Conservation (phyloP, 1,139 yeast genomes). For the Lodderomyces parapsilosis region DNA sequence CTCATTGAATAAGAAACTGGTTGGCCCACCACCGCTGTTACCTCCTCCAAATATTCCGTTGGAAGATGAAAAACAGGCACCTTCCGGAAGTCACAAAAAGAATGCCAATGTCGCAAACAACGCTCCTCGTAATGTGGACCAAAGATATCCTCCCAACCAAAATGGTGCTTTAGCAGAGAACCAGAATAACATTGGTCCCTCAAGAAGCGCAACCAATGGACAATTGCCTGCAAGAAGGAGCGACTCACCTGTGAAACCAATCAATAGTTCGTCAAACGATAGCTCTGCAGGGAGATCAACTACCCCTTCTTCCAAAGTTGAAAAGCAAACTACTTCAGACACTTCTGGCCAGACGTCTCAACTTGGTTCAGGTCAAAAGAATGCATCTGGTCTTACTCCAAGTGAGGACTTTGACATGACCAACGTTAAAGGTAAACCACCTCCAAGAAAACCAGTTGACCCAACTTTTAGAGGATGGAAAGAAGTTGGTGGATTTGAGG, state of each 20-base stretch:
- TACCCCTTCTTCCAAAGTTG: neutral
- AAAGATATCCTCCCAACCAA: neutral
- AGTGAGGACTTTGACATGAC: constrained; percentile 37
- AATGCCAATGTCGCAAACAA: neutral
- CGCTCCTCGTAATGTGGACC: neutral
- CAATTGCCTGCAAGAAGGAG: neutral
- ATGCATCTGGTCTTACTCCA: constrained; percentile 14
- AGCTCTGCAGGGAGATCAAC: neutral
- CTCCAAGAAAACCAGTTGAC: constrained; percentile 53
- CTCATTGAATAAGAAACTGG: neutral
- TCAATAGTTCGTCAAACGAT: neutral
- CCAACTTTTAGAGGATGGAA: constrained; percentile 89
- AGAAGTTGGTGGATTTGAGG: constrained; percentile 87
- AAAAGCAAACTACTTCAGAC: constrained; percentile 2
- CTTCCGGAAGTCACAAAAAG: neutral
- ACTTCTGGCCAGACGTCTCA: neutral
- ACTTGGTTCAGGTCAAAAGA: neutral
- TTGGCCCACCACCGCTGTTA: neutral
- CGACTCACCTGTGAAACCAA: neutral
- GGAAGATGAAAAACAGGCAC: neutral
- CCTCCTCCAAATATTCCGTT: neutral
- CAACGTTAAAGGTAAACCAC: constrained; percentile 37
- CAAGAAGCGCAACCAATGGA: neutral
- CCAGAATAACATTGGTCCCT: no score
- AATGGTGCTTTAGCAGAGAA: neutral